phyloP scores from a whole-genome alignment of 2,329 filamentous ascomycete species.

The Pseudocercospora crystallina region DNA sequence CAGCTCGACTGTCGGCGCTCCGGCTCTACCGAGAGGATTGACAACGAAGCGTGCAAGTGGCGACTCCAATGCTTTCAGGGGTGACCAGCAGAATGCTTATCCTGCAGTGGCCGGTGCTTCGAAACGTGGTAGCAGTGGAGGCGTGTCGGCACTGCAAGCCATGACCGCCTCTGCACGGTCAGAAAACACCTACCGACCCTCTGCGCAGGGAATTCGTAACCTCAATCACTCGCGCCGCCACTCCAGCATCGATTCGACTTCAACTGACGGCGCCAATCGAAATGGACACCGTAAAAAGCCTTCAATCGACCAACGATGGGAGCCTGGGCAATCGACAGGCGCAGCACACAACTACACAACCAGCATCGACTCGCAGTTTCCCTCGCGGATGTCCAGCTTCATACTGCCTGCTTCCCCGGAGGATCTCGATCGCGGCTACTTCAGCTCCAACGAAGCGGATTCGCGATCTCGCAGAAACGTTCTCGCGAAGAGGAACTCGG shows the following conservation, averaged over 20 bases:
- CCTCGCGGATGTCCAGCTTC: conserved; percentile 35
- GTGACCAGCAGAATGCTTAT: conserved; percentile 8
- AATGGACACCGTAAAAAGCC: conserved; percentile 55
- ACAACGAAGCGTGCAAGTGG: conserved; percentile 23
- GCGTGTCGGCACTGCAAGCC: conserved; percentile 31
- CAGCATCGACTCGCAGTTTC: conserved; percentile 22
- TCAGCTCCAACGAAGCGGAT: conserved; percentile 84
- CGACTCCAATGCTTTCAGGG: conserved; percentile 12
- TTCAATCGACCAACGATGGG: conserved; percentile 61
- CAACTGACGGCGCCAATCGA: conserved; percentile 29
- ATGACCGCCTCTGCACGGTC: conserved; percentile 34
- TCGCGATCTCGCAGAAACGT: conserved; percentile 53
- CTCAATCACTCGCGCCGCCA: conserved; percentile 82
- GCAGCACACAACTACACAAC: conserved; percentile 25
- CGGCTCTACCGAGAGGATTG: conserved; percentile 20
- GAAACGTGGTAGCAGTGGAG: conserved; percentile 29
- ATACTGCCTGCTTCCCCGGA: conserved; percentile 35
- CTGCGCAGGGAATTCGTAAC: conserved; percentile 38
- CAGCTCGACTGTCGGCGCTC: conserved; percentile 42
- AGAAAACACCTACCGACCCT: conserved; percentile 34
- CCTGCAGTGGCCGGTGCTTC: conserved; percentile 14
- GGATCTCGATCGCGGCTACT: conserved; percentile 85
- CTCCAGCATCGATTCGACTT: conserved; percentile 76
- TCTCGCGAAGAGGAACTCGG: conserved; percentile 65
- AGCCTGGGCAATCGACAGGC: conserved; percentile 26